A percentile compares a stretch with the other conserved stretches of the same genome.
Evolutionary conservation across 1,284 basidiomycete species (phyloP).

Genomic region (Clitocybe nebularis): DNA sequence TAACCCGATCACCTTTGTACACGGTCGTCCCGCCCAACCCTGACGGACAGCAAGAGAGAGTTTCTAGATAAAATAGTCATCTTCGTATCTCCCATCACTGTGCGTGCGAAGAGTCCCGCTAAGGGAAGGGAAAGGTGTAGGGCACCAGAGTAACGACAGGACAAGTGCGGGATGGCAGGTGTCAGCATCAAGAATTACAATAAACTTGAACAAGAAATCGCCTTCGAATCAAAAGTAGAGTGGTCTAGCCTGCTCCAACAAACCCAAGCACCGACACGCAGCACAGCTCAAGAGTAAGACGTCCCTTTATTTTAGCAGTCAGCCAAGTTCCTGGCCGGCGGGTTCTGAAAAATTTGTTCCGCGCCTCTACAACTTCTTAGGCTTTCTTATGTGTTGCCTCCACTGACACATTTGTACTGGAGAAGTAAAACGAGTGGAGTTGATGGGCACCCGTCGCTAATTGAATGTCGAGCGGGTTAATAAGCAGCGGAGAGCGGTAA

Average conservation of each 20-base stretch:
- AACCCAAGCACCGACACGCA: not conserved
- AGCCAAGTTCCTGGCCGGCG: constrained; percentile 55
- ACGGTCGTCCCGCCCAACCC: too few species aligned
- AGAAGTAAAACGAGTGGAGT: constrained; percentile 14
- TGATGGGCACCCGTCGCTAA: constrained; percentile 1
- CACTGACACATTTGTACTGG: constrained; percentile 9
- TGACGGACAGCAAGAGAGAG: too few species aligned
- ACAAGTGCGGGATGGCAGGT: too few species aligned
- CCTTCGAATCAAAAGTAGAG: not conserved
- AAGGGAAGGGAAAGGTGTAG: too few species aligned
- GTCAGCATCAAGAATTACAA: not conserved
- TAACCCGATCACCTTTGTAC: too few species aligned
- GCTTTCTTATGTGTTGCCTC: constrained; percentile 62
- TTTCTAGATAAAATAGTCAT: too few species aligned
- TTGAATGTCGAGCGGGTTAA: constrained; percentile 8
- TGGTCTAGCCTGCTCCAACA: not conserved
- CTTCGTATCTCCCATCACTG: too few species aligned
- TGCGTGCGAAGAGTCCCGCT: too few species aligned
- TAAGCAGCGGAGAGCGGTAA: not conserved
- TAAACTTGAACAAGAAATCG: not conserved
- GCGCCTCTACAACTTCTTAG: constrained; percentile 55
- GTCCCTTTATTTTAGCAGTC: constrained; percentile 63
- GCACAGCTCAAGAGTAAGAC: not conserved
- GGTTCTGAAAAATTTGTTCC: constrained; percentile 56
- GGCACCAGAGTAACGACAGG: too few species aligned